Base-by-base conservation (phyloP, 2,329 filamentous ascomycete genomes). In the Chaetomium strumarium region DNA sequence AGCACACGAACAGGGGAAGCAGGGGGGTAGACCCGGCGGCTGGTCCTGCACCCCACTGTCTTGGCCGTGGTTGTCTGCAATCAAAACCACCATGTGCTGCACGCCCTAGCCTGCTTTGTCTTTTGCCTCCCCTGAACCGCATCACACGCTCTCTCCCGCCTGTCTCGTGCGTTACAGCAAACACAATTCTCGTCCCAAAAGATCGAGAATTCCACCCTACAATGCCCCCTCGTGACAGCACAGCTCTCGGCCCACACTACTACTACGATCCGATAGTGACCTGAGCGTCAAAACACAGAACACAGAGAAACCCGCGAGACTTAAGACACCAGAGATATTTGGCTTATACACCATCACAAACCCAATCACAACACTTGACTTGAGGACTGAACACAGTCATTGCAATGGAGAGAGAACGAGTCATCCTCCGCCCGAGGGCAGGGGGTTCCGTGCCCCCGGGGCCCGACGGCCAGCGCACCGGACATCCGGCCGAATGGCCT, bases 341-440 rank as follows among this genome's bases (percentile, higher is more conserved):
- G 14, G 3, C 31, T 13, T 8, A 46, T 46, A 48, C 48, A 47
- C 29, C 33, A 51, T 5, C 24, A 24, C 24, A 24, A 24, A 24
- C 24, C 24, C 24, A 4, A 24, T 24, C 24, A 50, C 16, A 37
- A 46, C 37, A 46, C 11, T 30, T 3, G 33, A 34, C 33, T 34
- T n/a, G 34, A 37, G 46, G 17, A 52, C 46, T 44, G 11, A 42
- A 24, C 30, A 47, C 6, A 37, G 41, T 41, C 46, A 46, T 37
- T 39, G 34, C 12, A n/a, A 62, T 61, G 58, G 60, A 61, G 43
- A 49, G 58, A 49, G 58, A 60, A 49, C 58, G 60, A 48, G 58
- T 58, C 49, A 62, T 61, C 48, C 53, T 59, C 37, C 56, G 61
- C 47, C 60, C 56, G 30, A 55, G 59, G 57, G 55, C 52, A 49